phyloP scores from a whole-genome alignment of 2,329 filamentous ascomycete species.

The Talaromyces funiculosus region DNA sequence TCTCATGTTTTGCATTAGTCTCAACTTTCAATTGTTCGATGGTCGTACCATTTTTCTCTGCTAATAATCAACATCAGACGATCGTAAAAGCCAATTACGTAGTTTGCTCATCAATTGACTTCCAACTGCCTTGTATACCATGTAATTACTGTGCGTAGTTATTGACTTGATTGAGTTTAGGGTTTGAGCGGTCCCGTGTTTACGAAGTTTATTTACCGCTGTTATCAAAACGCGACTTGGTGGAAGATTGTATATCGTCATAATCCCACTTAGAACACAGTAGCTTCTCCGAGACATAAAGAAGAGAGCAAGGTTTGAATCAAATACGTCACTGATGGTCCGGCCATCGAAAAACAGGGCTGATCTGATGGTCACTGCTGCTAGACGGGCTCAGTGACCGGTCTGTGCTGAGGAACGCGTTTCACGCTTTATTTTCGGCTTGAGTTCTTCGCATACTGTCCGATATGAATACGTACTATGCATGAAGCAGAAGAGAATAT shows the following conservation, averaged over 20 bases:
- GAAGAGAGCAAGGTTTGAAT: background rate
- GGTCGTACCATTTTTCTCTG: background rate
- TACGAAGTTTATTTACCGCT: background rate
- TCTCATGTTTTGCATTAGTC: background rate
- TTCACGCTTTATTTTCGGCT: background rate
- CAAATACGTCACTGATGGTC: background rate
- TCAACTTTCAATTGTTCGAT: background rate
- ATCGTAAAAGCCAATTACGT: background rate
- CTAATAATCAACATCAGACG: background rate
- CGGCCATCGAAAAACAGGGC: background rate
- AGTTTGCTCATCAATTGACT: background rate
- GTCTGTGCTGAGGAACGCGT: slow-evolving; percentile 2
- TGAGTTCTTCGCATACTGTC: background rate
- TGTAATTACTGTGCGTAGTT: no score
- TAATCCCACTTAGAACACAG: background rate
- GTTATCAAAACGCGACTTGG: background rate
- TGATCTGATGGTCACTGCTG: background rate
- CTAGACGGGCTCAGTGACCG: background rate
- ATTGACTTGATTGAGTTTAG: background rate
- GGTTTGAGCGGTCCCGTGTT: background rate
- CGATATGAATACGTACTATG: background rate
- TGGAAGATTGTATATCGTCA: background rate
- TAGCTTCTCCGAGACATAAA: background rate
- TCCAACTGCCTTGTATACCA: no score
- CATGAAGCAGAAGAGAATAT: background rate